Base-by-base conservation (phyloP, 306 rosid genomes). In the Senna tora region DNA sequence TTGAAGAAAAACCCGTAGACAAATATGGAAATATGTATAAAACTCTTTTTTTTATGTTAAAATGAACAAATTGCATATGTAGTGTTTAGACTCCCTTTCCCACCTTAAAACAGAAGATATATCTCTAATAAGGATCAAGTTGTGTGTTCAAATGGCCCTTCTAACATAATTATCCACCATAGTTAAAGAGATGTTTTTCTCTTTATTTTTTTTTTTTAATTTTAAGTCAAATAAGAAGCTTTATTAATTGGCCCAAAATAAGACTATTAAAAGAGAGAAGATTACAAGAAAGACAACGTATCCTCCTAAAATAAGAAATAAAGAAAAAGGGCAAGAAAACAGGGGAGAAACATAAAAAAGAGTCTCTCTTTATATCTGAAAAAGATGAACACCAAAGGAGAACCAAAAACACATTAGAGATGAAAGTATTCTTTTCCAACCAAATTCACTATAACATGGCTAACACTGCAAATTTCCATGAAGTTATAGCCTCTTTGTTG, bases 371-470 rank as follows among this genome's bases (percentile, higher is more conserved):
- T n/a, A 39, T n/a, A 34, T n/a, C 25, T 34, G 11, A 34, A 8
- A 14, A 1, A 33, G 46, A 59, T 59, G 46, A 59, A 59, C 25
- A 38, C 47, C 67, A 36, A 60, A 36, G 32, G 28, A 28, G 36
- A 34, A 7, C 67, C 28, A 59, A 59, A 33, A 57, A 16, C 46
- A 59, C 65, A 32, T 20, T n/a, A 60, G 16, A 59, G 22, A 59
- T n/a, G 65, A 1, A 8, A 59, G 22, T n/a, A 59, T n/a, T 59
- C 20, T 59, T 16, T 34, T 55, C 45, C 8, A 60, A 5, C 15
- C 66, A 36, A 60, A 36, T 2, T 34, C 21, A 16, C 28, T 41
- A 58, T 60, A 36, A 17, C 46, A 15, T 7, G 2, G 10, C 67
- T 34, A 12, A 38, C 1, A 36, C 6, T 16, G 25, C 32, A 61